Evolutionary conservation across 2,329 filamentous ascomycete species (phyloP).

Genomic region (Xylariaceae sp.): DNA sequence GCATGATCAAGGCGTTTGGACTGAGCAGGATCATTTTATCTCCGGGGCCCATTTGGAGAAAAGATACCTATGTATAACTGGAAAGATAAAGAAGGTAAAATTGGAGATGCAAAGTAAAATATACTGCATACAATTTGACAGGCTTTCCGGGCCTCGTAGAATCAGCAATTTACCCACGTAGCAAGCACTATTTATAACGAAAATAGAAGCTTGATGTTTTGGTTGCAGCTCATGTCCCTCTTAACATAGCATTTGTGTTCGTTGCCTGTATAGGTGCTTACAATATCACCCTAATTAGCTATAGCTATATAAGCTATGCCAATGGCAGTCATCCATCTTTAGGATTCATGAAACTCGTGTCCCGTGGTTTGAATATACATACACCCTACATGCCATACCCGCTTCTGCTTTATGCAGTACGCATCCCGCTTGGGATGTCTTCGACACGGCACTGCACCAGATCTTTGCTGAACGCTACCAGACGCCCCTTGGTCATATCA

Average conservation of each 20-base stretch:
- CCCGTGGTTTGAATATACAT: constrained; percentile 12
- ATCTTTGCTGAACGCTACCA: not conserved
- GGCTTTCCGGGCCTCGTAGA: too few species aligned
- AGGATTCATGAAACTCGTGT: constrained; percentile 2
- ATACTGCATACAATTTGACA: too few species aligned
- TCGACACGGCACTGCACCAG: not conserved
- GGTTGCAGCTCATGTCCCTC: too few species aligned
- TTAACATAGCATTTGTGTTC: too few species aligned
- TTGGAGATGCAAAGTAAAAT: too few species aligned
- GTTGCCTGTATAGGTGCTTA: too few species aligned
- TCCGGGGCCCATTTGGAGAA: too few species aligned
- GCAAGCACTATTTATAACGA: too few species aligned
- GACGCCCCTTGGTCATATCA: too few species aligned
- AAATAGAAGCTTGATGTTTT: too few species aligned
- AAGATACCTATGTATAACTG: not conserved
- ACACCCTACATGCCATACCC: not conserved
- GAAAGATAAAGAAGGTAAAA: not conserved
- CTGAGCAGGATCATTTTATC: not conserved
- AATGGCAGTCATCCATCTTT: not conserved
- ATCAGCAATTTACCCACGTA: not conserved
- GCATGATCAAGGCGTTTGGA: constrained; percentile 18
- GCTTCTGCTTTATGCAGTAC: not conserved
- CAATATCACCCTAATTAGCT: too few species aligned
- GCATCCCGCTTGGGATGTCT: not conserved
- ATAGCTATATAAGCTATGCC: too few species aligned